Evolutionary conservation across 83 land plant genomes (phyloP).

Genomic region (Larix sibirica): DNA sequence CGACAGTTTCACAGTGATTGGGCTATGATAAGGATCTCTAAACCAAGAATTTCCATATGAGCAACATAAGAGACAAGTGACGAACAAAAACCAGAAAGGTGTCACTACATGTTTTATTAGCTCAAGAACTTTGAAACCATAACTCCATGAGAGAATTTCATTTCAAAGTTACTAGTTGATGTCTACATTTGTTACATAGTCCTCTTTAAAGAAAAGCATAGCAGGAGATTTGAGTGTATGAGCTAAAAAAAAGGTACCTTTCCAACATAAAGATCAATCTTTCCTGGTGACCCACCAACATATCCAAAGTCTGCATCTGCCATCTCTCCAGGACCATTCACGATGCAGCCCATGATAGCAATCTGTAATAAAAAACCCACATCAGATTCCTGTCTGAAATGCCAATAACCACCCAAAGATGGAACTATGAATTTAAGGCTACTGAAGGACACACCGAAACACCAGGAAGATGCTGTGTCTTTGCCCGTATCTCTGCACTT

Average conservation of each 20-base stretch:
- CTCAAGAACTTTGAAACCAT: neutral
- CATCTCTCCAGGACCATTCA: conserved; percentile 99
- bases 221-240: neutral
- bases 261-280: conserved; percentile 97
- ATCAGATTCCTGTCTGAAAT: conserved; percentile 1
- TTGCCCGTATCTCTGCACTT: conserved; percentile 94
- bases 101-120: neutral
- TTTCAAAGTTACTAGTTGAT: neutral
- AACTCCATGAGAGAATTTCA: neutral
- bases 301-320: conserved; percentile 99
- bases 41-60: neutral
- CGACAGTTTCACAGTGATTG: neutral
- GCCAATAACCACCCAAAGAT: neutral
- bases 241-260: conserved; percentile 56
- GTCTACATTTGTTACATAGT: neutral
- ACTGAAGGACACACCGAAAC: conserved; percentile 69
- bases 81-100: neutral
- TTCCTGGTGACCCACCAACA: conserved; percentile 98
- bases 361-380: conserved; percentile 52
- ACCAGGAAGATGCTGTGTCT: conserved; percentile 95
- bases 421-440: neutral
- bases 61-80: neutral
- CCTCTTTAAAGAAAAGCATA: no score
- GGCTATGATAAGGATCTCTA: neutral
- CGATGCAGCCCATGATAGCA: conserved; percentile 99